Percentiles rank a stretch among this genome's conserved stretches.
phyloP scores from a whole-genome alignment of 2,329 filamentous ascomycete species.

The Gremmenia infestans region DNA sequence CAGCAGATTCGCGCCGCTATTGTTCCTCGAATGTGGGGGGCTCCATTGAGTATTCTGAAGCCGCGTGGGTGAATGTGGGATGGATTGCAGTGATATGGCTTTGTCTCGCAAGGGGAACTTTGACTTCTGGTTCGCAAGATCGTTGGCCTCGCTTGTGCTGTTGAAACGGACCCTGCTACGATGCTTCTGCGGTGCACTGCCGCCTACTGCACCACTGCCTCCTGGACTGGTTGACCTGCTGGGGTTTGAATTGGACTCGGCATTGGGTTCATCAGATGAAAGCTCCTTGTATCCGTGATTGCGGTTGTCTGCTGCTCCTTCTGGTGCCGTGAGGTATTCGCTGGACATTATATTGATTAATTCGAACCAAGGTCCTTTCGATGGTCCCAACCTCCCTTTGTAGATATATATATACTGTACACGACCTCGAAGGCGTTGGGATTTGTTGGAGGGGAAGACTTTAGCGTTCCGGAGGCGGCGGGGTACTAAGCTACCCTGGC shows the following conservation, averaged over 20 bases:
- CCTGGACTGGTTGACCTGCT: slow-evolving; percentile 24
- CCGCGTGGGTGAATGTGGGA: slow-evolving; percentile 1
- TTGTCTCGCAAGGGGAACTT: slow-evolving; percentile 22
- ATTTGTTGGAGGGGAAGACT: background rate
- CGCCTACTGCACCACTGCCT: slow-evolving; percentile 11
- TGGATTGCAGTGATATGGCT: slow-evolving; percentile 13
- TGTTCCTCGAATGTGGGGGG: slow-evolving; percentile 27
- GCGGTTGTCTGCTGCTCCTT: slow-evolving; percentile 5
- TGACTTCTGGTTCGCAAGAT: slow-evolving; percentile 25
- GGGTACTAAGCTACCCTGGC: background rate
- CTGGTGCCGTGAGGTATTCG: slow-evolving; percentile 19
- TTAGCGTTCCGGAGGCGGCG: background rate
- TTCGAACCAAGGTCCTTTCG: background rate
- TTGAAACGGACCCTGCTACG: slow-evolving; percentile 30
- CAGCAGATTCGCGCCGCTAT: slow-evolving; percentile 15
- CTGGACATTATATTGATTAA: slow-evolving; percentile 17
- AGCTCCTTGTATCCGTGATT: slow-evolving; percentile 13
- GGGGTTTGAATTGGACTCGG: slow-evolving; percentile 17
- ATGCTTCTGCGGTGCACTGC: slow-evolving; percentile 8
- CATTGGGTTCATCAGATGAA: slow-evolving; percentile 17
- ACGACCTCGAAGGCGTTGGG: background rate
- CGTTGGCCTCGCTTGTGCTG: slow-evolving; percentile 29
- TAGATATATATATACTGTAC: background rate
- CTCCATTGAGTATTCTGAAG: slow-evolving; percentile 15
- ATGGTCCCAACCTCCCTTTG: background rate